These are phyloP conservation scores for Macrocybe gigantea DNA, from an alignment of 768 basidiomycete species.

Conservation along the genomic window DNA sequence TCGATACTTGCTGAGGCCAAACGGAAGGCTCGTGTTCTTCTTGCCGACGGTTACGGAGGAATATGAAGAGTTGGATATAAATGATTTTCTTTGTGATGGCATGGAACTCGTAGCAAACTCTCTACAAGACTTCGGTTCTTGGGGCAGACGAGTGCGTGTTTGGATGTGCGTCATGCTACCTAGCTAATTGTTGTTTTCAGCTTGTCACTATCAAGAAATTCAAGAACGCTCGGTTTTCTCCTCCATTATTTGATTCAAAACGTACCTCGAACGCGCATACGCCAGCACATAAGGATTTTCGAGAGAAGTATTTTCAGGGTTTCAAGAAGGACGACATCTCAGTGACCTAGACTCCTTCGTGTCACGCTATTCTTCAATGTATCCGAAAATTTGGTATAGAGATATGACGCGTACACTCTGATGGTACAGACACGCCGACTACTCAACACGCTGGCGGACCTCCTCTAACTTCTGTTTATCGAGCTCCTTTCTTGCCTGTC, in stretches of 20 bases:
- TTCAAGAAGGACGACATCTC: constrained; percentile 45
- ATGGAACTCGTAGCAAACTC: constrained; percentile 89
- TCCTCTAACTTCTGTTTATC: constrained; percentile 47
- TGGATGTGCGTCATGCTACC: not conserved
- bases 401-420: not conserved
- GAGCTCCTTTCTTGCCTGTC: constrained; percentile 53
- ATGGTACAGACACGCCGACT: too few relatives aligned
- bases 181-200: constrained; percentile 31
- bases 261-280: constrained; percentile 26
- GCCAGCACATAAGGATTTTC: constrained; percentile 87
- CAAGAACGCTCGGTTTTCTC: constrained; percentile 34
- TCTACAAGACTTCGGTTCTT: constrained; percentile 89
- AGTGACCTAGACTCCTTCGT: not conserved
- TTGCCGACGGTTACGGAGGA: constrained; percentile 89
- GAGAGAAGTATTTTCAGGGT: constrained; percentile 82
- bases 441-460: not conserved
- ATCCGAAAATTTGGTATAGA: not conserved
- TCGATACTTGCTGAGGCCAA: constrained; percentile 78
- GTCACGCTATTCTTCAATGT: too few relatives aligned
- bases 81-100: constrained; percentile 72
- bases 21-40: constrained; percentile 92
- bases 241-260: constrained; percentile 43
- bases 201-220: constrained; percentile 87
- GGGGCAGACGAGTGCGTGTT: constrained; percentile 80
- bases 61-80: constrained; percentile 83